Evolutionary conservation across 2,329 filamentous ascomycete genomes (phyloP), one percentile per base, ranked within the genome.

Genomic region (Ophiostoma triangulosporum): DNA sequence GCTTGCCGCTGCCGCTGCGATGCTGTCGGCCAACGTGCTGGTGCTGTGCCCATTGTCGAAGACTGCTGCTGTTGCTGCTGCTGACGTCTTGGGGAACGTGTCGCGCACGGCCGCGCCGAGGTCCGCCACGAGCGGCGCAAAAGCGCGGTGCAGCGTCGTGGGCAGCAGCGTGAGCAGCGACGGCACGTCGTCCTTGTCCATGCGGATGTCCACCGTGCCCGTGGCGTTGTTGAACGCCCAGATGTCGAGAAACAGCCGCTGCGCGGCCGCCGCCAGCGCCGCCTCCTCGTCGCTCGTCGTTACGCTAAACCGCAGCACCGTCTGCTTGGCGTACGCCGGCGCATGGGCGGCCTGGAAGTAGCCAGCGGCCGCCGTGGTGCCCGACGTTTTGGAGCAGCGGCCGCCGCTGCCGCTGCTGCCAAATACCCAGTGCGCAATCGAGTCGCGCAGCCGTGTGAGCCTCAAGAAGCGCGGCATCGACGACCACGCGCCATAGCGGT

Each of bases 231-330:
- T 86, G 60, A 86, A 88, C 22, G 87, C 84, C 93, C 93, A 98
- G 1, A 97, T 78, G 64, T 98, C 93, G 40, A 97, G 73, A 61
- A 93, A 84, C 24, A 96, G 76, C 17, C 81, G 79, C 57, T 85
- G 76, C 1, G 83, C 76, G 3, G 88, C 88, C 54, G 85, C 77
- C n/a, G 82, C 76, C 54, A 95, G 71, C 1, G 83, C 83, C 32
- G 70, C 68, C 55, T 86, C 83, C 63, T 95, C 86, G 20, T 81
- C 75, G 3, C 74, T 67, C 26, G 77, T 81, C 57, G 77, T 82
- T 53, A 96, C 71, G 62, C 85, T 88, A 74, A 97, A 96, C 36
- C 93, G 83, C 58, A 97, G 71, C 15, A 98, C 88, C n/a, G 95
- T 75, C 66, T 96, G 83, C 57, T 84, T 79, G 57, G 81, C 80